Percentiles rank a stretch among this genome's conserved stretches.
Evolutionary conservation across 2,329 filamentous ascomycete genomes (phyloP).

Genomic region (Talaromyces islandicus): DNA sequence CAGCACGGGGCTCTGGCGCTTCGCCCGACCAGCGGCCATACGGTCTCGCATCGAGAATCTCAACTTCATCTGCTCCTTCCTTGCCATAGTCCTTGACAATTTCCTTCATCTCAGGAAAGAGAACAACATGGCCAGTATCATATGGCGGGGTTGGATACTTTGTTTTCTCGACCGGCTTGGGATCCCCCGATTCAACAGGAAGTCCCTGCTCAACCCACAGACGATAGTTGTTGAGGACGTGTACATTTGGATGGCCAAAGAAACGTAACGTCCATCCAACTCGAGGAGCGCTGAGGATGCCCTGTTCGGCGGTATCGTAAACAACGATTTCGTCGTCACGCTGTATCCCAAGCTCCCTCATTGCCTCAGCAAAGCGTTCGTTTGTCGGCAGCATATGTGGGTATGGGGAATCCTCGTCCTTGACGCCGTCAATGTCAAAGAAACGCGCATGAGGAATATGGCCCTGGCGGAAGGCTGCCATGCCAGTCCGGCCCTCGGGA

Average conservation of each 20-base stretch:
- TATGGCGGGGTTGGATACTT: constrained; percentile 51
- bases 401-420: constrained; percentile 81
- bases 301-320: constrained; percentile 85
- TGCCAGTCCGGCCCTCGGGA: constrained; percentile 63
- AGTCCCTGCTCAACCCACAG: constrained; percentile 82
- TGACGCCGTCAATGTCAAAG: constrained; percentile 91
- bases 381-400: constrained; percentile 92
- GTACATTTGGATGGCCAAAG: constrained; percentile 84
- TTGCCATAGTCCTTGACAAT: constrained; percentile 69
- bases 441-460: constrained; percentile 88
- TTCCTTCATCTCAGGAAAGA: constrained; percentile 76
- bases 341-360: constrained; percentile 82
- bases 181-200: constrained; percentile 69
- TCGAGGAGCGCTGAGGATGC: constrained; percentile 88
- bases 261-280: constrained; percentile 89
- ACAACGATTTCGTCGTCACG: constrained; percentile 87
- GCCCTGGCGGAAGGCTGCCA: constrained; percentile 71
- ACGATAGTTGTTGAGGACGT: constrained; percentile 92
- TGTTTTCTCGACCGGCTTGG: constrained; percentile 32
- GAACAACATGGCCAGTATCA: constrained; percentile 61
- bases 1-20: constrained; percentile 79
- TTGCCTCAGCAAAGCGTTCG: constrained; percentile 75
- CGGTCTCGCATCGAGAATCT: constrained; percentile 83
- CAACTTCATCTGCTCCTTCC: constrained; percentile 74
- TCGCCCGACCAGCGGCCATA: constrained; percentile 73